Evolutionary conservation across 2,329 filamentous ascomycete species (phyloP), one percentile per base, ranked within the genome.

Genomic region (Alternaria triticimaculans): DNA sequence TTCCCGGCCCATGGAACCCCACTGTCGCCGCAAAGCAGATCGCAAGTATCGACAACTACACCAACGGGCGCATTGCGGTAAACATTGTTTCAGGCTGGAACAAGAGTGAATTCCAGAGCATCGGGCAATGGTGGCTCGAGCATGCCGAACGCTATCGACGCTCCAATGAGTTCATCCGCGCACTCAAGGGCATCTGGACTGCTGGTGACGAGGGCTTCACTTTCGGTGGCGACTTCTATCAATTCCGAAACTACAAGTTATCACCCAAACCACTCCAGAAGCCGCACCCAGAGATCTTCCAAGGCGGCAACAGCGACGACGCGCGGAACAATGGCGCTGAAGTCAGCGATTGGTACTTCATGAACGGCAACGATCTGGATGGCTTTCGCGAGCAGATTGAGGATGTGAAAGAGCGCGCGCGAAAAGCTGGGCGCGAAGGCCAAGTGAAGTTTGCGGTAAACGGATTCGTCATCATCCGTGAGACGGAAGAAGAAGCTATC

Each of bases 1-100:
- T 87, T 0, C 84, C 84, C 1, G 68, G 70, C 0, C 65, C 67
- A 1, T 70, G 67, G 64, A 71, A 68, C n/a, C 70, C 85, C 5
- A 82, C 84, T 0, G 77, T 86, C 0, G 85, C 83, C 12, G 84
- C 85, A 12, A 87, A 87, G 73, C 84, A 86, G 69, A 83, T 86
- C 58, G 84, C 85, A 3, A 84, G 81, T 54, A 86, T 87, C 55
- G 84, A 86, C 70, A 78, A 86, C 56, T 86, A 86, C 73, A 81
- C 78, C 37, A 80, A 83, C n/a, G 84, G 84, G 3, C 82, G 84
- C 5, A 82, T 85, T 25, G 84, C 83, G 1, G 84, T 87, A 10
- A 87, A 87, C 55, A 78, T 87, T 1, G 85, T 87, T 0, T 84
- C 81, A 2, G 85, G 85, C 4, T 87, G 85, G 84, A 86, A 86